A percentile compares a stretch with the other conserved stretches of the same genome.
These are phyloP conservation scores for Termitomyces sp. DNA, from an alignment of 768 basidiomycete species.

Conservation along the genomic window DNA sequence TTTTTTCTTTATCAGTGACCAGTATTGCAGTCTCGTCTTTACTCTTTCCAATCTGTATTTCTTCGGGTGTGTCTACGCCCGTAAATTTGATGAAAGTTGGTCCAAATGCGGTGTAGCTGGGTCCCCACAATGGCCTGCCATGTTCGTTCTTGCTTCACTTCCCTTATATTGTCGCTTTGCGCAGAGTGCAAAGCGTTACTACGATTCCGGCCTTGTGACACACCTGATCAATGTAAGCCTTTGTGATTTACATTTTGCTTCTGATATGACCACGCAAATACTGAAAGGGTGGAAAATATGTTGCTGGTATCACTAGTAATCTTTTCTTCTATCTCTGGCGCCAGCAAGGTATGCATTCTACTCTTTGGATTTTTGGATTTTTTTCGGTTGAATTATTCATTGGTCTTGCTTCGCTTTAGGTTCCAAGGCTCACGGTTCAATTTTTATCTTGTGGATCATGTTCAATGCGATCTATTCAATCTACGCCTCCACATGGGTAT, in stretches of 20 bases:
- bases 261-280: neutral
- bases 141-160: constrained; percentile 53
- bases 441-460: constrained; percentile 68
- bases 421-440: constrained; percentile 27
- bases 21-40: constrained; percentile 77
- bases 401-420: constrained; percentile 13
- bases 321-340: constrained; percentile 79
- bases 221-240: constrained; percentile 81
- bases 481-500: constrained; percentile 79
- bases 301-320: constrained; percentile 56
- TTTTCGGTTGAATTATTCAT: neutral
- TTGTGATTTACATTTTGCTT: neutral
- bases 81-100: constrained; percentile 47
- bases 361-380: neutral
- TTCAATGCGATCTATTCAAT: constrained; percentile 55
- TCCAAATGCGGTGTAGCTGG: constrained; percentile 36
- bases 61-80: constrained; percentile 67
- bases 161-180: constrained; percentile 76
- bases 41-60: constrained; percentile 69
- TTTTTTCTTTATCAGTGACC: constrained; percentile 46
- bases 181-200: constrained; percentile 85
- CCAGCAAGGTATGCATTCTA: constrained; percentile 39
- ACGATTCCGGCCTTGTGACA: constrained; percentile 64
- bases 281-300: constrained; percentile 32
- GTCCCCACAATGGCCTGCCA: constrained; percentile 53